Conservation (phyloP, 2,329 filamentous ascomycete genomes). For the Sporothrix globosa region DNA sequence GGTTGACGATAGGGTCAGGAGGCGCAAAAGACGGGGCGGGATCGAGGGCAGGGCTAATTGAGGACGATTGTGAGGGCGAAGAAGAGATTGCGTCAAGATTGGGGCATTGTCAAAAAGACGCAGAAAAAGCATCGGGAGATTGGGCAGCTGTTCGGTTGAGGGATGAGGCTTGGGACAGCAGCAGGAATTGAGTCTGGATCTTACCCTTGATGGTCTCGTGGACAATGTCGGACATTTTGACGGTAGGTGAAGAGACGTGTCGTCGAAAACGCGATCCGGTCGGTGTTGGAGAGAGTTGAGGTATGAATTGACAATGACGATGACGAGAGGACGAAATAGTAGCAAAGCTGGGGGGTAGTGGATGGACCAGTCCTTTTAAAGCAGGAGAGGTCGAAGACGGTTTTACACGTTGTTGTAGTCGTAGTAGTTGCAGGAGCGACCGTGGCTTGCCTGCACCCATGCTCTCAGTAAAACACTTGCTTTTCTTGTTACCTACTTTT, state of each 20-base stretch:
- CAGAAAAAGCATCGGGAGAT: conserved; percentile 6
- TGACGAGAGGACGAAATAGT: conserved; percentile 16
- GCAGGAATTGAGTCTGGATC: conserved; percentile 29
- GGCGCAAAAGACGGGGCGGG: not conserved
- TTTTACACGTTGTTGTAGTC: not conserved
- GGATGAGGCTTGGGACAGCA: too few species aligned
- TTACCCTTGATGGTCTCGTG: conserved; percentile 78
- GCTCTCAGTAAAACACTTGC: conserved; percentile 15
- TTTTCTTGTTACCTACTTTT: conserved; percentile 5
- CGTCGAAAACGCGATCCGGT: conserved; percentile 15
- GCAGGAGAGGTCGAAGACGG: conserved; percentile 11
- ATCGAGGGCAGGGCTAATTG: too few species aligned
- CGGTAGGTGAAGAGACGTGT: conserved; percentile 15
- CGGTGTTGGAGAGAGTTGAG: conserved; percentile 10
- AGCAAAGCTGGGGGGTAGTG: conserved; percentile 20
- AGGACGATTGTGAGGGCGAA: not conserved
- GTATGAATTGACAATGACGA: conserved; percentile 3
- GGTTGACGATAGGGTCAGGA: not conserved
- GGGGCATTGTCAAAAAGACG: not conserved
- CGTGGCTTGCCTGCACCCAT: conserved; percentile 1
- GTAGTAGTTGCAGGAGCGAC: conserved; percentile 13
- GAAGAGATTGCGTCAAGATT: not conserved
- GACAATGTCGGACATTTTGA: conserved; percentile 69
- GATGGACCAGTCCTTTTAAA: conserved; percentile 29
- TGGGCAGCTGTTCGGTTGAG: not conserved